These are phyloP conservation scores for Suillus weaverae DNA, from an alignment of 768 basidiomycete genomes.

Conservation along the genomic window DNA sequence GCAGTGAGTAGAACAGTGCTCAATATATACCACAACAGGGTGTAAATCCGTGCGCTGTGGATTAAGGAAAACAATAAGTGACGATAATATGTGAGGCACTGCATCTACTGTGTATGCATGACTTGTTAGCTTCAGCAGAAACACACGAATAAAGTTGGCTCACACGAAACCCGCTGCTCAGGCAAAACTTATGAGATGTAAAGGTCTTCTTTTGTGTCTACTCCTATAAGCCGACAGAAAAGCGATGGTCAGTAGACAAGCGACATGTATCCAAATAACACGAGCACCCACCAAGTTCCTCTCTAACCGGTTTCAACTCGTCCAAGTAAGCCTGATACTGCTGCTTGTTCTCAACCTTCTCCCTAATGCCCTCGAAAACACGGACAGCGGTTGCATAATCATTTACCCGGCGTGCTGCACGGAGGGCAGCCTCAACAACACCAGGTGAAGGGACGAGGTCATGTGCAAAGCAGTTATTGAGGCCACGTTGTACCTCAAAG, in stretches of 20 bases:
- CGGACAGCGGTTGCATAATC: slow-evolving; percentile 97
- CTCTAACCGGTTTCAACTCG: slow-evolving; percentile 82
- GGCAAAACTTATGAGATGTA: slow-evolving; percentile 43
- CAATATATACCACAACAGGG: not conserved
- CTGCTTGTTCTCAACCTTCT: slow-evolving; percentile 96
- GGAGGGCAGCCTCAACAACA: slow-evolving; percentile 85
- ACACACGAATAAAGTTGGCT: slow-evolving; percentile 2
- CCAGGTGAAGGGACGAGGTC: slow-evolving; percentile 87
- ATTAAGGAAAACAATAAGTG: slow-evolving; percentile 21
- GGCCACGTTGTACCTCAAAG: slow-evolving; percentile 97
- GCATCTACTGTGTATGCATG: slow-evolving; percentile 25
- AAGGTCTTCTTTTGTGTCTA: slow-evolving; percentile 63
- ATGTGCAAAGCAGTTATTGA: slow-evolving; percentile 99
- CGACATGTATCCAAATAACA: not conserved
- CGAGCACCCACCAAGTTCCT: slow-evolving; percentile 78
- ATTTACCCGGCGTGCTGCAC: slow-evolving; percentile 87
- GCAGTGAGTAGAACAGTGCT: slow-evolving; percentile 1
- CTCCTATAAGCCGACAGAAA: slow-evolving; percentile 39
- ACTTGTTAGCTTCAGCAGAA: not conserved
- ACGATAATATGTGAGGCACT: slow-evolving; percentile 20
- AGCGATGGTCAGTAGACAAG: not conserved
- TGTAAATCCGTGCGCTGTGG: slow-evolving; percentile 13
- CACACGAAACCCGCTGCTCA: slow-evolving; percentile 12
- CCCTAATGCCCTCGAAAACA: slow-evolving; percentile 92
- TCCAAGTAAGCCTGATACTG: slow-evolving; percentile 94